phyloP scores from a whole-genome alignment of 495 filamentous ascomycete genomes.

The Aspergillus bridgeri region DNA sequence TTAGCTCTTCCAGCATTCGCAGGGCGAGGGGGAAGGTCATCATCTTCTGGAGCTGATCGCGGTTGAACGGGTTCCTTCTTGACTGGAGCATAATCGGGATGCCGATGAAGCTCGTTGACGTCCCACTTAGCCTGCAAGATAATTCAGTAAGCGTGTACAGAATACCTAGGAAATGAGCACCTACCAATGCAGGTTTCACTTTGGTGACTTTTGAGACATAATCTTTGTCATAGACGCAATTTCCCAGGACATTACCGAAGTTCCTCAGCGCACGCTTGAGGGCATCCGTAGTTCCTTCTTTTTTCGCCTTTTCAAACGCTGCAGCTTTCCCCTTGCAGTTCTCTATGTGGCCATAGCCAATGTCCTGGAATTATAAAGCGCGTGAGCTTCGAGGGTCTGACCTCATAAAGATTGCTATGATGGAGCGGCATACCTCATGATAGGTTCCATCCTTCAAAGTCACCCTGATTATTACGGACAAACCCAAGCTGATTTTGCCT shows the following conservation, averaged over 20 bases:
- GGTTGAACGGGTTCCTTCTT: slow-evolving; percentile 54
- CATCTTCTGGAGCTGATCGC: slow-evolving; percentile 34
- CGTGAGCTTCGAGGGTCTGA: slow-evolving; percentile 6
- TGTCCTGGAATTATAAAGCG: slow-evolving; percentile 52
- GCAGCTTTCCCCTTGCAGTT: slow-evolving; percentile 92
- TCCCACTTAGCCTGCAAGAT: slow-evolving; percentile 61
- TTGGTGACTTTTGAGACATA: slow-evolving; percentile 82
- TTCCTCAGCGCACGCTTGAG: slow-evolving; percentile 85
- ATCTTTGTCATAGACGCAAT: slow-evolving; percentile 96
- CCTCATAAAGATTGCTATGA: background rate
- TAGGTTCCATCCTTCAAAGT: slow-evolving; percentile 88
- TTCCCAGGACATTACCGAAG: slow-evolving; percentile 94
- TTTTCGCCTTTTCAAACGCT: slow-evolving; percentile 96
- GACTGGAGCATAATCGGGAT: slow-evolving; percentile 63
- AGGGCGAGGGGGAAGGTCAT: slow-evolving; percentile 38
- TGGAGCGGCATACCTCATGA: slow-evolving; percentile 60
- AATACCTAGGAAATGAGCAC: slow-evolving; percentile 7
- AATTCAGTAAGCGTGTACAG: slow-evolving; percentile 1
- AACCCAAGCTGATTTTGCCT: slow-evolving; percentile 72
- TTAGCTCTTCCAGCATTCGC: slow-evolving; percentile 18
- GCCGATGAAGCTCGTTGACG: slow-evolving; percentile 71
- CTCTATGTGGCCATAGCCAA: slow-evolving; percentile 93
- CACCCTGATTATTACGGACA: slow-evolving; percentile 86
- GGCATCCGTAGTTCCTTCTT: slow-evolving; percentile 93
- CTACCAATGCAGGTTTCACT: slow-evolving; percentile 64